Evolutionary conservation across 345 rosid genomes (phyloP), one percentile per base, ranked within the genome.

Genomic region (Gossypium herbaceum): DNA sequence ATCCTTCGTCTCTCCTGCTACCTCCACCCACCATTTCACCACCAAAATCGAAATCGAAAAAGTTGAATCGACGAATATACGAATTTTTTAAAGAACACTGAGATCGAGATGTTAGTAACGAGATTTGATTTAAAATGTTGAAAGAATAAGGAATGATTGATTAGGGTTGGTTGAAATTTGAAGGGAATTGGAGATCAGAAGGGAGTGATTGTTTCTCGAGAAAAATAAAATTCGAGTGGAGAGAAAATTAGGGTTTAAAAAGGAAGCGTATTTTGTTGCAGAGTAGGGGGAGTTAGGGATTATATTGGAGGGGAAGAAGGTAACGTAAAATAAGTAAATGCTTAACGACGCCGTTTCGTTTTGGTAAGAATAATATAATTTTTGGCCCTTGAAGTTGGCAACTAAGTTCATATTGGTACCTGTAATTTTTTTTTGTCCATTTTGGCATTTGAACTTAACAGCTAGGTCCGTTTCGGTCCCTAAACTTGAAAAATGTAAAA

Each of bases 1-100:
- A 85, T 73, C 86, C 92, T 8, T 86, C 89, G 15, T 77, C 87
- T 82, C 85, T 85, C 82, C 78, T 85, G 83, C 85, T 82, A 62
- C 86, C 85, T 60, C 88, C 92, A 59, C 79, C 87, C 80, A 79
- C 85, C 82, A 85, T 80, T 73, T 75, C 72, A 77, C 64, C 58
- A 17, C 20, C 13, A 22, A 29, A 45, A 61, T 52, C 47, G 24
- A 41, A 59, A 62, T 22, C 27, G 24, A 43, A 11, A 22, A 67
- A 51, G 65, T 57, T 9, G 41, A 72, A 41, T 41, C 50, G 51
- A 71, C 60, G 20, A 71, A 71, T 71, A 11, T 4, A 71, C 15
- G 19, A 64, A 9, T n/a, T 8, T 67, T 19, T 67, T 12, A 45
- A 6, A 56, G 3, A 24, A 50, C 47, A 2, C 41, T 12, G 7